Base-by-base conservation (phyloP, 805 yeast genomes). In the Tanozyma kutaoensis region DNA sequence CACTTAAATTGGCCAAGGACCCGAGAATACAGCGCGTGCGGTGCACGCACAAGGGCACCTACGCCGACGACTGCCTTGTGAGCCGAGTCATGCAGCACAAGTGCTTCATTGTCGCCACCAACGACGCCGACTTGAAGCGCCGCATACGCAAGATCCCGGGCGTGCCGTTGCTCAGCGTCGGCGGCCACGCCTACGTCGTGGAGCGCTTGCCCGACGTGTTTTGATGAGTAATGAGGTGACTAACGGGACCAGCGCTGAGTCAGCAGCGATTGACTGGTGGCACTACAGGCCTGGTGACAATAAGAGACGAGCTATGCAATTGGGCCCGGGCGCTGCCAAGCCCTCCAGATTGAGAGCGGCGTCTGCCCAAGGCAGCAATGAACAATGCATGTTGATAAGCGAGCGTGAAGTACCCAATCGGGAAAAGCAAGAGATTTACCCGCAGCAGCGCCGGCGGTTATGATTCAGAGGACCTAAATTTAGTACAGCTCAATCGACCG, bases 31-130 rank as follows among this genome's bases (percentile, higher is more conserved):
- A 81, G 40, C 66, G 96, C 34, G 62, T 91, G 26, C 81, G 75
- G 23, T 91, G 98, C 46, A 63, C 88, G 8, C 98, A 91, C 46
- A 80, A 78, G 41, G 98, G 98, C 17, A 88, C 95, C 0, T 91
- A 91, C 61, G 98, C 98, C 16, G 98, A 91, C 72, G 98, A 91
- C 54, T 91, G 98, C 52, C 50, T 91, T 7, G 97, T 91, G 12
- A 75, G 79, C 48, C 66, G 98, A 41, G 94, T 91, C 5, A 67
- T 88, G 50, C 96, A 88, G 46, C 97, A 91, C 57, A 91, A 91
- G 50, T 91, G 98, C 55, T 91, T 73, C 45, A 86, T 91, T 30
- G 96, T 91, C 20, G 98, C 98, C 26, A 88, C 97, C 1, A 91
- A 88, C 49, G 98, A 91, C 73, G 96, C 95, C 10, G 97, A 88